Evolutionary conservation across 139 green algal species (phyloP).

Genomic region (Trebouxia sp.): DNA sequence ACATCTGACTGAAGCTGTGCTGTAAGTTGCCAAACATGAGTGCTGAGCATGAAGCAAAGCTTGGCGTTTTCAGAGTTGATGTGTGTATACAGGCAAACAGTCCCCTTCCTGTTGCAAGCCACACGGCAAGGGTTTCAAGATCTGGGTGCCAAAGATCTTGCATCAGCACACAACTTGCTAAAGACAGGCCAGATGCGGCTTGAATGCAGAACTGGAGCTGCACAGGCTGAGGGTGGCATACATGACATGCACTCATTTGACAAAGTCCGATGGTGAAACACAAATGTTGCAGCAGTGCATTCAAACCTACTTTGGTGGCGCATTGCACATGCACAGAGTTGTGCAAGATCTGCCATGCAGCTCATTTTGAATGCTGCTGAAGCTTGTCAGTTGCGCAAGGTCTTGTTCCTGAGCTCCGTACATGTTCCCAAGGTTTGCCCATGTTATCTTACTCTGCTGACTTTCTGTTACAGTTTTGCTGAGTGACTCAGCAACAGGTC

Average conservation of each 20-base stretch:
- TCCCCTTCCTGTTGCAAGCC: constrained; percentile 89
- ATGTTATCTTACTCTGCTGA: no score
- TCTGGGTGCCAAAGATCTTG: constrained; percentile 72
- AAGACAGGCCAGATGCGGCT: constrained; percentile 71
- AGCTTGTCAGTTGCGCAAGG: no score
- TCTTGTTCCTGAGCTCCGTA: no score
- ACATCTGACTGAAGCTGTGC: no score
- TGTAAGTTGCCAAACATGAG: not conserved
- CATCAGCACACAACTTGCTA: constrained; percentile 56
- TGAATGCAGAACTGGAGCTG: constrained; percentile 82
- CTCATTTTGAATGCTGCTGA: no score
- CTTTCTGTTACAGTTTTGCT: no score
- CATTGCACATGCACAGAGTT: not conserved
- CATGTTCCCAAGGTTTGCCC: no score
- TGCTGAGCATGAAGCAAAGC: not conserved
- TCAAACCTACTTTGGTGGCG: no score
- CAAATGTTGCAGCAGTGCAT: no score
- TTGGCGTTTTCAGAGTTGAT: not conserved
- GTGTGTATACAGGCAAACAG: constrained; percentile 40
- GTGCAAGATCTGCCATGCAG: no score
- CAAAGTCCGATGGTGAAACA: constrained; percentile 91
- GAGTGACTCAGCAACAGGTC: no score
- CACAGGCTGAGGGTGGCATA: constrained; percentile 84
- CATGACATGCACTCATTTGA: constrained; percentile 94
- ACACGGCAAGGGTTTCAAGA: constrained; percentile 95